Base-by-base conservation (phyloP, 345 rosid genomes). In the Brassica incana region DNA sequence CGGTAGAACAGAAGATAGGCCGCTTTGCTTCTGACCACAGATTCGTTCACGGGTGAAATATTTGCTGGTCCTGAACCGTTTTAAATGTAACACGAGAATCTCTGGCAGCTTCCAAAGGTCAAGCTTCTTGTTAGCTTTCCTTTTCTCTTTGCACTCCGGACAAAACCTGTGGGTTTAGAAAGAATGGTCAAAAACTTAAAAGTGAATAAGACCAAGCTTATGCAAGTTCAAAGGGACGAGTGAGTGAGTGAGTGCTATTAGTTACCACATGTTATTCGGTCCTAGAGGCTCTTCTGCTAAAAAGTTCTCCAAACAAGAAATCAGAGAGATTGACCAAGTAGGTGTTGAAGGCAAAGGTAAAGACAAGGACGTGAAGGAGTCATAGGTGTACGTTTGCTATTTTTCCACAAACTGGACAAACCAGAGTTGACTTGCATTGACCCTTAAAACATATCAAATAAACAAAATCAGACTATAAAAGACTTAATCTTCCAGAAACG, bases 211-310 rank as follows among this genome's bases (percentile, higher is more conserved):
- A 38, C 10, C 10, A 38, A 38, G 43, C 38, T 35, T 35, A 35
- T 35, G 8, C 38, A 35, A 35, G 45, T 43, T 43, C 50, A 43
- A 43, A 10, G 50, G 52, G n/a, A 52, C 29, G 38, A 62, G 12
- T 74, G 14, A 74, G 62, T 40, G 48, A 61, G 15, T 73, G 8
- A 80, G 56, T 45, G 52, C 71, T 80, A 70, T 11, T 38, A 38
- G 32, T 35, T 80, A 93, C 99, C 99, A 95, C 99, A 95, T 95
- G 77, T 93, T 98, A 77, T 95, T 91, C 16, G 97, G 98, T 74
- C 93, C 99, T 3, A 93, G 84, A 35, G 99, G 99, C 65, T 93
- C 99, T 82, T 95, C 98, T 45, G 90, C 91, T 90, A 95, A 79
- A 83, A 90, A 93, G 18, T 96, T 96, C 80, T 93, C 99, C 86